phyloP scores from a whole-genome alignment of 2,329 filamentous ascomycete species.

The Dactylellina drechsleri region DNA sequence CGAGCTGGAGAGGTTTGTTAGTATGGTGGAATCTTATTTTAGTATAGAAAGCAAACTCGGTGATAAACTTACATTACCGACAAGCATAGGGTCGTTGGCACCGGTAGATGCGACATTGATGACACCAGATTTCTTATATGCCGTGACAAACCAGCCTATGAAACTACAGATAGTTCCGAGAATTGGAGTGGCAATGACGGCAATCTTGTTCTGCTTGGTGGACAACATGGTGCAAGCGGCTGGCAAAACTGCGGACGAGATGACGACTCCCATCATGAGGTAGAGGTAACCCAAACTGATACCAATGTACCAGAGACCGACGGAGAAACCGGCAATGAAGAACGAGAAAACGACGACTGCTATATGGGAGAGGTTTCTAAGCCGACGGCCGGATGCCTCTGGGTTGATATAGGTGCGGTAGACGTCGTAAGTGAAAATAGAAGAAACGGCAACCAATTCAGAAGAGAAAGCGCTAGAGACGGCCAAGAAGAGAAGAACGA shows the following conservation, averaged over 20 bases:
- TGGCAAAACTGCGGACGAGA: conserved; percentile 84
- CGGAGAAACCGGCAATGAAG: conserved; percentile 80
- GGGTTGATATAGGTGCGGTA: conserved; percentile 90
- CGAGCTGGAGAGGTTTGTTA: conserved; percentile 69
- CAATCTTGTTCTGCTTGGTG: conserved; percentile 80
- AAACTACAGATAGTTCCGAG: conserved; percentile 75
- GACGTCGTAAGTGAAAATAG: conserved; percentile 87
- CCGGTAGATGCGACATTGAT: conserved; percentile 80
- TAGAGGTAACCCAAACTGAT: conserved; percentile 91
- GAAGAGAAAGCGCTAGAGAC: conserved; percentile 85
- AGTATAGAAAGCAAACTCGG: neutral
- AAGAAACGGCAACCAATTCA: conserved; percentile 86
- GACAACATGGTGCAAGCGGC: conserved; percentile 83
- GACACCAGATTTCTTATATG: conserved; percentile 74
- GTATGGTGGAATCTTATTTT: neutral
- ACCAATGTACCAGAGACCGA: conserved; percentile 77
- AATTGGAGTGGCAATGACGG: conserved; percentile 75
- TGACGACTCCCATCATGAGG: conserved; percentile 90
- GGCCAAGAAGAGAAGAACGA: conserved; percentile 88
- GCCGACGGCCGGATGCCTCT: conserved; percentile 74
- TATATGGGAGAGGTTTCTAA: conserved; percentile 82
- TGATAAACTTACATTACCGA: conserved; percentile 46
- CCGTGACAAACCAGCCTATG: conserved; percentile 80
- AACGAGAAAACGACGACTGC: conserved; percentile 79
- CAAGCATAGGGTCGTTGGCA: conserved; percentile 60